phyloP scores from a whole-genome alignment of 345 rosid genomes.

The Passiflora organensis region DNA sequence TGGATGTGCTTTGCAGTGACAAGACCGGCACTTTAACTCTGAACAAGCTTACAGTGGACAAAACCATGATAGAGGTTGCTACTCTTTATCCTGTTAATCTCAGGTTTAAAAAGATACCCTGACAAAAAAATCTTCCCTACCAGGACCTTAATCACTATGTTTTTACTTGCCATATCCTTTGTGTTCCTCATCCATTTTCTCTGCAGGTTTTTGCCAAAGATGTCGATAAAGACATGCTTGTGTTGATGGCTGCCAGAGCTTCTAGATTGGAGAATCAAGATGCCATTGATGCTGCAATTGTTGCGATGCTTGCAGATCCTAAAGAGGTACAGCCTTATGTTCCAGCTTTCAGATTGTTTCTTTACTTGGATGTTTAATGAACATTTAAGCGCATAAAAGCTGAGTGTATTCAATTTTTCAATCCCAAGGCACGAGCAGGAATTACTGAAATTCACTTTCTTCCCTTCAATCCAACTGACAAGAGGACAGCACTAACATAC shows the following conservation, averaged over 20 bases:
- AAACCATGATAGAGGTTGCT: constrained; percentile 68
- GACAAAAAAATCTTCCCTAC: too few species aligned
- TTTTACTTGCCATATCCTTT: background rate
- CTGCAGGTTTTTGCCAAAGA: constrained; percentile 53
- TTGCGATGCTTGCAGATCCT: constrained; percentile 78
- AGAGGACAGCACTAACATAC: constrained; percentile 86
- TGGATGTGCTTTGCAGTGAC: constrained; percentile 96
- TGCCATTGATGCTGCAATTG: constrained; percentile 86
- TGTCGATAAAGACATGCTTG: constrained; percentile 63
- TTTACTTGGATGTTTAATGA: too few species aligned
- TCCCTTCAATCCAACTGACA: constrained; percentile 92
- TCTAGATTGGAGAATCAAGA: constrained; percentile 93
- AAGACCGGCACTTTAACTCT: constrained; percentile 91
- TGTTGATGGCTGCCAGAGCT: constrained; percentile 90
- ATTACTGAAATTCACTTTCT: constrained; percentile 88
- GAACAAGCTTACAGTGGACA: constrained; percentile 86
- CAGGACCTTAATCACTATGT: too few species aligned
- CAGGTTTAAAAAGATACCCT: too few species aligned
- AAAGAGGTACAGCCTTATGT: constrained; percentile 49
- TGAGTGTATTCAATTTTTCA: constrained; percentile 8
- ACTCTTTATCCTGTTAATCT: background rate
- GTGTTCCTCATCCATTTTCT: constrained; percentile 4
- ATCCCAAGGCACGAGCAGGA: constrained; percentile 72
- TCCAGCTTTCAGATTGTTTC: too few species aligned
- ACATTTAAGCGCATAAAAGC: background rate